phyloP scores from a whole-genome alignment of 108 stramenopile genomes.

The Discostella stelligeroides region DNA sequence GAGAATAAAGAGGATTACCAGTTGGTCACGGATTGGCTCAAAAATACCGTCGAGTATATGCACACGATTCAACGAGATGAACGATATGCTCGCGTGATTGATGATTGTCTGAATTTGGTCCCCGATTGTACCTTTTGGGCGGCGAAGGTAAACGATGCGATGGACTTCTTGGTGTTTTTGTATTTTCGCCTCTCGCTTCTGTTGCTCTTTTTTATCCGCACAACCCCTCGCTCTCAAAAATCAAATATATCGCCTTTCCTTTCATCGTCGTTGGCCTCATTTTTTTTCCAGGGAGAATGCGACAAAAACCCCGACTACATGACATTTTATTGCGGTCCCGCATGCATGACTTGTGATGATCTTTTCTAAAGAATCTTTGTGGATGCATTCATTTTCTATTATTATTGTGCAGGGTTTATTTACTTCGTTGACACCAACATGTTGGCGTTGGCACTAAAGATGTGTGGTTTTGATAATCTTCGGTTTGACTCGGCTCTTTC shows the following conservation, averaged over 20 bases:
- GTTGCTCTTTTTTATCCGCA: no score
- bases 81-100: background rate
- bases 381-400: no score
- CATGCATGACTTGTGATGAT: slow-evolving; percentile 62
- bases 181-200: no score
- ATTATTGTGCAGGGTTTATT: no score
- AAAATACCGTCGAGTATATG: slow-evolving; percentile 14
- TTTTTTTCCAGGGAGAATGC: slow-evolving; percentile 53
- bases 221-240: no score
- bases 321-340: slow-evolving; percentile 59
- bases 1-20: background rate
- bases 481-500: no score
- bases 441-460: no score
- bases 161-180: no score
- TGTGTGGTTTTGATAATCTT: no score
- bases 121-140: slow-evolving; percentile 55
- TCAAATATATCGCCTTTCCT: no score
- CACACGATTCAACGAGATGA: background rate
- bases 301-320: slow-evolving; percentile 50
- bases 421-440: no score
- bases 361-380: slow-evolving; percentile 33
- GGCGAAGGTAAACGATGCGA: slow-evolving; percentile 10
- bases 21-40: background rate
- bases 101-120: slow-evolving; percentile 42
- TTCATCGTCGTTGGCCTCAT: no score